Evolutionary conservation across 495 filamentous ascomycete genomes (phyloP).

Genomic region (Neurospora tetraspora): DNA sequence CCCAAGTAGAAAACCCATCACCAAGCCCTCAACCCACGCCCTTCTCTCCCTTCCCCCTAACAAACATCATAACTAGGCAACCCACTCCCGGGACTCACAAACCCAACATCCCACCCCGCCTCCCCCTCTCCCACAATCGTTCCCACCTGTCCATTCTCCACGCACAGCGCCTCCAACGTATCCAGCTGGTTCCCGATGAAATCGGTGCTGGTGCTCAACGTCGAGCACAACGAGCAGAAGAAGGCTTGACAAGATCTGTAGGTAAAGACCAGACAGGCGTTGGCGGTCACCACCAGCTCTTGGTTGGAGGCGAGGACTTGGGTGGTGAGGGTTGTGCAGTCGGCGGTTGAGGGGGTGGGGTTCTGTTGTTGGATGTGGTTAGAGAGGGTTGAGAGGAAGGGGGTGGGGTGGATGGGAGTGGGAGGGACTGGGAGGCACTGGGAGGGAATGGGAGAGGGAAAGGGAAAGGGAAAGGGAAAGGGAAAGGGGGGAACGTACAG

Average conservation of each 20-base stretch:
- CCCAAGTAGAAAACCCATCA: too few species aligned
- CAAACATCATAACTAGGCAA: conserved; percentile 33
- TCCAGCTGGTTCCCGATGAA: conserved; percentile 32
- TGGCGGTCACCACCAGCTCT: conserved; percentile 24
- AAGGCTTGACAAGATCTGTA: conserved; percentile 30
- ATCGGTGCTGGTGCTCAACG: conserved; percentile 24
- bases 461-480: background rate
- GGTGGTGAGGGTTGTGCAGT: conserved; percentile 27
- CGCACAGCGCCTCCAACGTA: conserved; percentile 26
- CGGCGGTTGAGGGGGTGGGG: conserved; percentile 16
- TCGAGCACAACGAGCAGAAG: conserved; percentile 33
- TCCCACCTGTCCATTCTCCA: conserved; percentile 25
- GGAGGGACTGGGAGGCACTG: background rate
- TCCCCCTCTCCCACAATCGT: conserved; percentile 25
- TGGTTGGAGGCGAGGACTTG: conserved; percentile 23
- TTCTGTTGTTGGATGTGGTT: conserved; percentile 9
- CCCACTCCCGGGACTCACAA: conserved; percentile 18
- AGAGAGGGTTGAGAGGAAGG: background rate
- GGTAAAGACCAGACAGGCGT: conserved; percentile 28
- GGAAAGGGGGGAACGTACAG: conserved; percentile 17
- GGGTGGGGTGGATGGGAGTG: background rate
- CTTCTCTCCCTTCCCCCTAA: background rate
- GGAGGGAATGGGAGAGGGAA: background rate
- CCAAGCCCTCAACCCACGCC: too few species aligned
- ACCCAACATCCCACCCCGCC: conserved; percentile 33